Conservation (phyloP, 345 rosid species). For the Theobroma cacao region DNA sequence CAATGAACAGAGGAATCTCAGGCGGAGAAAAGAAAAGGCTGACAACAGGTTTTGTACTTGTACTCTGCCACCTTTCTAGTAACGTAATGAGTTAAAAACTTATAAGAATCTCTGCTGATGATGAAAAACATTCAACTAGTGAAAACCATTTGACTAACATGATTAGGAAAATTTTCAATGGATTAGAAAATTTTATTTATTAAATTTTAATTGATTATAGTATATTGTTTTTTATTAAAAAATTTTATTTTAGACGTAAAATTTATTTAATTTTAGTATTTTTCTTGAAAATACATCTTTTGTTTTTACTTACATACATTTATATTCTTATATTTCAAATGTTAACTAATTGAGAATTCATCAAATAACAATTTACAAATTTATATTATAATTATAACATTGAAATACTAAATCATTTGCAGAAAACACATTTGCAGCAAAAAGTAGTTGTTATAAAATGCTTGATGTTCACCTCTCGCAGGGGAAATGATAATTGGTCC, state of each 20-base stretch:
- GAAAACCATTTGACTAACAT: background rate
- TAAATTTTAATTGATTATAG: background rate
- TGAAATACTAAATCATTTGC: too few relatives aligned
- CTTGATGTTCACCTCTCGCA: slow-evolving; percentile 20
- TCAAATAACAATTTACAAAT: too few relatives aligned
- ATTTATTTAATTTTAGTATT: too few relatives aligned
- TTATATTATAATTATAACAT: too few relatives aligned
- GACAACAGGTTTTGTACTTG: slow-evolving; percentile 35
- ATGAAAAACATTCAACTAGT: background rate
- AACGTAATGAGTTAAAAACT: background rate
- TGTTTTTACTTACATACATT: too few relatives aligned
- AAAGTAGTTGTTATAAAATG: too few relatives aligned
- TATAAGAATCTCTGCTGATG: background rate
- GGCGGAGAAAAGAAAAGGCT: slow-evolving; percentile 50
- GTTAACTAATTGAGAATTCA: too few relatives aligned
- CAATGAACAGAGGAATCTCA: slow-evolving; percentile 59
- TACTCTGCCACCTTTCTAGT: background rate
- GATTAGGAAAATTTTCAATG: background rate
- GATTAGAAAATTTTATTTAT: background rate
- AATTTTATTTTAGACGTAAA: too few relatives aligned
- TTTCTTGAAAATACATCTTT: too few relatives aligned
- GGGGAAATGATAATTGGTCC: slow-evolving; percentile 87
- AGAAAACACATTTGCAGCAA: too few relatives aligned
- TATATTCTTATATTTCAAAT: too few relatives aligned
- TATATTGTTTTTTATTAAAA: too few relatives aligned